A percentile compares a stretch with the other conserved stretches of the same genome.
Evolutionary conservation across 2,329 filamentous ascomycete species (phyloP).

Genomic region (Colletotrichum endophyticum): DNA sequence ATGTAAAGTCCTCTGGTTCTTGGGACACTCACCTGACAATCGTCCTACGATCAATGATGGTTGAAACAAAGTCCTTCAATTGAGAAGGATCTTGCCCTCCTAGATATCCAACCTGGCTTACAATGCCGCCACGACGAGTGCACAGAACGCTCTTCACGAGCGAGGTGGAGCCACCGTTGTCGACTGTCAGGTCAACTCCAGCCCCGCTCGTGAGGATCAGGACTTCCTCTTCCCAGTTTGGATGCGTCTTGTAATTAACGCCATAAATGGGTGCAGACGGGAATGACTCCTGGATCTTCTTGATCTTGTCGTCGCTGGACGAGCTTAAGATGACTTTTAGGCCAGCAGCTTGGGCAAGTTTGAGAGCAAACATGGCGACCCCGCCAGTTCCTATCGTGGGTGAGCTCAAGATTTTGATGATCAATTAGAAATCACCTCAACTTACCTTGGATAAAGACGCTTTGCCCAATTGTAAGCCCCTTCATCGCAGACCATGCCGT

Average conservation of each 20-base stretch:
- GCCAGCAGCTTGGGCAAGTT: conserved; percentile 34
- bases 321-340: conserved; percentile 40
- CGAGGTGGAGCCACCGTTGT: conserved; percentile 41
- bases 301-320: conserved; percentile 37
- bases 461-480: conserved; percentile 39
- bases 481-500: conserved; percentile 51
- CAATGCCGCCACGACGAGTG: conserved; percentile 42
- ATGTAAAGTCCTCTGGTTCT: background rate
- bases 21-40: background rate
- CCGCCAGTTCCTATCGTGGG: conserved; percentile 36
- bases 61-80: conserved; percentile 37
- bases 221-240: conserved; percentile 36
- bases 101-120: conserved; percentile 49
- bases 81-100: conserved; percentile 30
- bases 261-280: conserved; percentile 15
- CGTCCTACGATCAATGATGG: conserved; percentile 37
- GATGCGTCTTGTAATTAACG: conserved; percentile 33
- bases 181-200: conserved; percentile 41
- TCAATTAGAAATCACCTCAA: background rate
- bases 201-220: conserved; percentile 32
- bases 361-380: conserved; percentile 37
- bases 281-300: conserved; percentile 25
- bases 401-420: background rate
- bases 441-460: conserved; percentile 47
- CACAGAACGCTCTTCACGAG: conserved; percentile 43